Base-by-base conservation (phyloP, 768 basidiomycete species). In the Pseudohyphozyma bogoriensis region DNA sequence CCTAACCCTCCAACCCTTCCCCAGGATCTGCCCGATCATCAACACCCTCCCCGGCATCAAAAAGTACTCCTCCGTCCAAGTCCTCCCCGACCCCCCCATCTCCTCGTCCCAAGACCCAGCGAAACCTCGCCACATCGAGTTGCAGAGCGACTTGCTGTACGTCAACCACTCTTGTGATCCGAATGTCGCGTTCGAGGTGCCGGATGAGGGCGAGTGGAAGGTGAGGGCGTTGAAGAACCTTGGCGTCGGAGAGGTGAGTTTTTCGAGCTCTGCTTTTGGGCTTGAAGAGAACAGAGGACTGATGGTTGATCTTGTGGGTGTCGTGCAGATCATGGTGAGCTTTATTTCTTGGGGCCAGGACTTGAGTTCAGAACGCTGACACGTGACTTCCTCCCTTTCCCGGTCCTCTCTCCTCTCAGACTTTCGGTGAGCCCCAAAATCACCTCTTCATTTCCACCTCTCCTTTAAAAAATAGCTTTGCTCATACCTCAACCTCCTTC, bases 121-220 rank as follows among this genome's bases (percentile, higher is more conserved):
- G 20, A 18, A 42, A 15, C 16, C 57, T 20, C 59, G 65, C 57
- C 80, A 84, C 68, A 70, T 82, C 57, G 78, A 81, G 59, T 73
- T 83, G 22, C 80, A 83, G 71, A 81, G 80, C 47, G 83, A 84
- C 70, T 73, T 85, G 29, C 70, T 81, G 3, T 84, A 81, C 70
- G 77, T 82, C 80, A 69, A 68, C 78, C 73, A 42, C 26, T 60
- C 54, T 24, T 52, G 83, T 73, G 77, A 79, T 22, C 83, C 83
- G 5, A 83, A 80, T 57, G 74, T 78, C 51, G 79, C 75, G 2
- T 79, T 83, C 68, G 79, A 83, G 67, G 69, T 84, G 8, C 76
- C 78, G 32, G 76, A 77, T 0, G 40, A 66, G 35, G 64, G 72
- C 1, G 68, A 79, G 53, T 83, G 83, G 82, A 74, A 77, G 53